Evolutionary conservation across 805 yeast species (phyloP).

Genomic region (Yarrowia sp.): DNA sequence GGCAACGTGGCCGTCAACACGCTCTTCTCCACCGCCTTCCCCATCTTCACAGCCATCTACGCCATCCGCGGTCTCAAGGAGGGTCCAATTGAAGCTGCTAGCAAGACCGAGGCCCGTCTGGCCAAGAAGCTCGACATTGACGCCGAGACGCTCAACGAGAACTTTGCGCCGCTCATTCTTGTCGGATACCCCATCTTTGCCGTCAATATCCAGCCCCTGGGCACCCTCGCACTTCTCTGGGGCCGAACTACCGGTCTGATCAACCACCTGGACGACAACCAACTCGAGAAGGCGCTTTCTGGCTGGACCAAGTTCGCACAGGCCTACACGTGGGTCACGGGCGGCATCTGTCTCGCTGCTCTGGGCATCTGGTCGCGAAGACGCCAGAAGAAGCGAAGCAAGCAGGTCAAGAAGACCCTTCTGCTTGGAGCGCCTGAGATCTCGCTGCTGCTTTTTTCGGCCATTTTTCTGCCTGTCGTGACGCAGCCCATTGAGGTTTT

Average conservation of each 20-base stretch:
- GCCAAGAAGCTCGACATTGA: neutral
- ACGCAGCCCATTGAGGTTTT: neutral
- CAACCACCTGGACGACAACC: neutral
- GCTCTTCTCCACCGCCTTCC: neutral
- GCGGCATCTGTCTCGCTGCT: neutral
- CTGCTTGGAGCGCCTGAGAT: neutral
- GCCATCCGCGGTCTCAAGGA: neutral
- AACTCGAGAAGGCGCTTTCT: neutral
- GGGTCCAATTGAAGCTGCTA: neutral
- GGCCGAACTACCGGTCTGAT: neutral
- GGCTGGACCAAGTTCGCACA: neutral
- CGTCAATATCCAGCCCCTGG: neutral
- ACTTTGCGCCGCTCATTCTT: neutral
- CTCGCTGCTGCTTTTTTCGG: neutral
- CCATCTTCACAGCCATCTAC: slow-evolving; percentile 2
- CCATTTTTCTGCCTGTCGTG: neutral
- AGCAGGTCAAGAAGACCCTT: neutral
- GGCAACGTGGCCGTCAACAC: slow-evolving; percentile 4
- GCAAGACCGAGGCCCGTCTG: neutral
- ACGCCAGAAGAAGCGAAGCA: neutral
- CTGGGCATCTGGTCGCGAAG: neutral
- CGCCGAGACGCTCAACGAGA: slow-evolving; percentile 2
- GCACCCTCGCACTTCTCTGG: neutral
- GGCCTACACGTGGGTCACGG: neutral
- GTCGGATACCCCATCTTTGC: slow-evolving; percentile 10